Conservation (phyloP, 164 flowering plant species). For the Magnolia changhungtana region DNA sequence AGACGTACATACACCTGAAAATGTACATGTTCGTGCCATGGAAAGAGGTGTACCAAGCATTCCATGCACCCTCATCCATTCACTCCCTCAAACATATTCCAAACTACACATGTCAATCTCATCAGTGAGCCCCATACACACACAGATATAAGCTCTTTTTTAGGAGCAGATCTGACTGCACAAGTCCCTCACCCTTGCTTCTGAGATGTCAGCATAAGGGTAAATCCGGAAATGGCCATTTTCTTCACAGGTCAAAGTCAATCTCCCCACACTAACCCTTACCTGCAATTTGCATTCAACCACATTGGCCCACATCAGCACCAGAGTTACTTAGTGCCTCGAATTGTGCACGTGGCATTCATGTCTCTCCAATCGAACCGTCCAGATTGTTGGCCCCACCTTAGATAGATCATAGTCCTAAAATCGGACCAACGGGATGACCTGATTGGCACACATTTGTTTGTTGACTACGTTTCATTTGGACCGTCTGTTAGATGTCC, state of each 20-base stretch:
- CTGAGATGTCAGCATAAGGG: constrained; percentile 51
- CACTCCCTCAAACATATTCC: neutral
- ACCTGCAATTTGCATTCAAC: constrained; percentile 36
- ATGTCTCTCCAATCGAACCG: neutral
- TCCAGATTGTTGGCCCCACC: too few species aligned
- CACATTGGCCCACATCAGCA: neutral
- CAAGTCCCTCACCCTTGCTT: constrained; percentile 54
- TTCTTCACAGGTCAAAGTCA: constrained; percentile 56
- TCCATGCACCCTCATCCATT: too few species aligned
- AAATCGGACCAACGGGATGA: neutral
- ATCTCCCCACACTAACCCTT: constrained; percentile 37
- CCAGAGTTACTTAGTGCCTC: neutral
- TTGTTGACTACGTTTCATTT: too few species aligned
- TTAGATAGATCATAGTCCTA: too few species aligned
- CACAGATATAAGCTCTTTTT: neutral
- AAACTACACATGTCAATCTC: neutral
- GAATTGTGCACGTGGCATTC: neutral
- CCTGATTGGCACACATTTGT: neutral
- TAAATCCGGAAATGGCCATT: constrained; percentile 51
- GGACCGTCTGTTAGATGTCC: too few species aligned
- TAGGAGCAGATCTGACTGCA: constrained; percentile 64
- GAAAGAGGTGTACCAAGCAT: too few species aligned
- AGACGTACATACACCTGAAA: too few species aligned
- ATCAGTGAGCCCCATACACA: neutral
- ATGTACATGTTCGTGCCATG: too few species aligned